Evolutionary conservation across 495 filamentous ascomycete species (phyloP), one percentile per base, ranked within the genome.

Genomic region (Neurospora tetrasperma): DNA sequence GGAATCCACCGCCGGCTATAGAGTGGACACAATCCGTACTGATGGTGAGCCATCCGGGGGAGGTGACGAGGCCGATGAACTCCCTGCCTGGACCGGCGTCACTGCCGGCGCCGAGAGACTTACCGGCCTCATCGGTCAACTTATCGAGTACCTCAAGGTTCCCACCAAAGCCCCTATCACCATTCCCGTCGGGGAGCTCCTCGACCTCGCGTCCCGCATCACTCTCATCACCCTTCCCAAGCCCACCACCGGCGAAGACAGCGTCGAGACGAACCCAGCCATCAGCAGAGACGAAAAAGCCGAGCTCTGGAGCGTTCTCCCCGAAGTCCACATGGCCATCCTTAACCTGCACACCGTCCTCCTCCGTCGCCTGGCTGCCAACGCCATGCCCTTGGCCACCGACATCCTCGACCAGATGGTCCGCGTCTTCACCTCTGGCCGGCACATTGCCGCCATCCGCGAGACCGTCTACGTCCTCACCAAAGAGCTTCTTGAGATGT

Each of bases 251-350:
- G 76, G 77, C 62, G 77, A 84, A 42, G 80, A 76, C 73, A 77
- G 71, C 71, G 75, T 86, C 14, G 84, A 86, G 46, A 81, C 88
- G 70, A 93, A 93, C 71, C 83, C 87, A 27, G 89, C 91, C 76
- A 89, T 96, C 74, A 83, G 89, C 43, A 88, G 90, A 69, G 92
- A 93, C 66, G 94, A 97, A 80, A 88, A 90, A 73, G 92, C 95
- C 74, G 85, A 86, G 59, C 83, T 97, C 12, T 93, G 89, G 85
- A 80, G 84, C 35, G 85, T 88, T 42, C 82, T 97, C 7, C 93
- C 94, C 39, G 84, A 87, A 31, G 88, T 97, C 74, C 93, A 97
- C 75, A 79, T 87, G 44, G 87, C 91, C 14, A 87, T 88, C 43
- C 81, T 96, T 71, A 82, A 85, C 31, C 75, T 96, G 6, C 82